Base-by-base conservation (phyloP, 192 early-diverging fungal genomes). In the Coemansia pectinata region DNA sequence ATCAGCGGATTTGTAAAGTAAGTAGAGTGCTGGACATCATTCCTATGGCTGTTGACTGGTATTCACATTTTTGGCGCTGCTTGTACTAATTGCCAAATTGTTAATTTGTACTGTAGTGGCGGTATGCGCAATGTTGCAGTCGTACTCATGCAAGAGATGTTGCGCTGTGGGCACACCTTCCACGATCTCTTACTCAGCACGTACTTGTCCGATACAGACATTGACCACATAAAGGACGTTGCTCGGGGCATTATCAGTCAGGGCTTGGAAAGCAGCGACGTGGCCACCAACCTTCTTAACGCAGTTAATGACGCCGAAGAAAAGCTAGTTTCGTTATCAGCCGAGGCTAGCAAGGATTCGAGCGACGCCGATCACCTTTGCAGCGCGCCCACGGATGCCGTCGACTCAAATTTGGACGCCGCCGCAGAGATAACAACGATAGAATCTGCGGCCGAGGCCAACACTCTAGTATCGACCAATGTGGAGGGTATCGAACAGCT, bases 401-500 rank as follows among this genome's bases (percentile, higher is more conserved):
- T 12, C 38, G 21, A n/a, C 19, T 12, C 59, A 10, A 12, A 21
- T 3, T 39, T 10, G 8, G 5, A 33, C 3, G 9, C 34, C 23
- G 9, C 53, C 0, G 33, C 62, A 34, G 39, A 55, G 2, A 17
- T 14, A 5, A 21, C 50, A n/a, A 31, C 25, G 64, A 27, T 58
- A 69, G 31, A 60, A 19, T 23, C 66, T 55, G 62, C 65, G 57
- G 39, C 70, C 65, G 23, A 77, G 76, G 21, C 66, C 14, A 63
- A 79, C 38, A 23, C 68, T 15, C 64, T 87, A 5, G 34, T 63
- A 11, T 85, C 87, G 29, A 86, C 85, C 5, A 66, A 90, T 39
- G 85, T 93, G 27, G 62, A 88, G 10, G 96, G 96, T 25, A 91
- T 96, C 29, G 75, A 81, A 29, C 86, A 96, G 55, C 85, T 98